phyloP scores from a whole-genome alignment of 805 yeast genomes.

The Myxozyma mucilagina region DNA sequence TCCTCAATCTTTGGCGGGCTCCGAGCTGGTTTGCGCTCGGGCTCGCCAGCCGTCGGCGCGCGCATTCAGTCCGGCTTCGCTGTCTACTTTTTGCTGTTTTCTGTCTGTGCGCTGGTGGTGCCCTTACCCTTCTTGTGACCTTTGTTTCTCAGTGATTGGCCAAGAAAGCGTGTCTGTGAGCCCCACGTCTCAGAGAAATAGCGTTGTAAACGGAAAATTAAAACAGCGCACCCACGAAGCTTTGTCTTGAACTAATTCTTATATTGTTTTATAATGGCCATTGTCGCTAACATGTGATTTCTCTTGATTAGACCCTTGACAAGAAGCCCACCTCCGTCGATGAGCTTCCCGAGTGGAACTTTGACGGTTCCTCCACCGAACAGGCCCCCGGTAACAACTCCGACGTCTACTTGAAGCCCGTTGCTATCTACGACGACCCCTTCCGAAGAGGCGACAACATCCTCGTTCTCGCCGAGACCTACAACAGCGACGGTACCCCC shows the following conservation, averaged over 20 bases:
- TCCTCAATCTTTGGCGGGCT: not conserved
- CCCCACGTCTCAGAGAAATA: too few relatives aligned
- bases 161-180: too few relatives aligned
- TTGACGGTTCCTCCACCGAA: conserved; percentile 97
- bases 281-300: not conserved
- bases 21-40: not conserved
- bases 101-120: not conserved
- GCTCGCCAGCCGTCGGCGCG: conserved; percentile 1
- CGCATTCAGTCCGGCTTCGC: not conserved
- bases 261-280: not conserved
- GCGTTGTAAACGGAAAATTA: too few relatives aligned
- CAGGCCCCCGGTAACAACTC: conserved; percentile 99
- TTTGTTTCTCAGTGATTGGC: too few relatives aligned
- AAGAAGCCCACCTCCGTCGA: conserved; percentile 69
- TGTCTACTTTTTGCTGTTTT: not conserved
- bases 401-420: conserved; percentile 94
- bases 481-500: conserved; percentile 98
- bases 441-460: conserved; percentile 98
- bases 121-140: not conserved
- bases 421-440: conserved; percentile 91
- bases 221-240: not conserved
- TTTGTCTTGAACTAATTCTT: not conserved
- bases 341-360: conserved; percentile 98
- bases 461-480: conserved; percentile 92
- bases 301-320: conserved; percentile 55